Percentiles rank a stretch among this genome's conserved stretches.
phyloP scores from a whole-genome alignment of 2,329 filamentous ascomycete species.

The Pezicula radicicola region DNA sequence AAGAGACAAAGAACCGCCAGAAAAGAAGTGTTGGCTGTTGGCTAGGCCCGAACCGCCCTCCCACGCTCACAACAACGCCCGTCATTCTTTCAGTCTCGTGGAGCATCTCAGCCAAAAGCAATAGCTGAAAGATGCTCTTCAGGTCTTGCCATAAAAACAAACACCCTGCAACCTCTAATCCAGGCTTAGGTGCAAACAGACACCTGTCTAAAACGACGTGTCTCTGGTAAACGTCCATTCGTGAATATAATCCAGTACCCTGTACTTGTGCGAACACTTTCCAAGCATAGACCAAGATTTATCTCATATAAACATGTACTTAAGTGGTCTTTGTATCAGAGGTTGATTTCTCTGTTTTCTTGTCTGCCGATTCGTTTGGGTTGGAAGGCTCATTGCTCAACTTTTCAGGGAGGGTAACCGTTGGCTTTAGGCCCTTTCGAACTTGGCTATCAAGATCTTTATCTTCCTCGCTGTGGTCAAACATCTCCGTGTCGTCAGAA shows the following conservation, averaged over 20 bases:
- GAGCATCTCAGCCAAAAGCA: conserved; percentile 11
- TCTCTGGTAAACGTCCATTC: conserved; percentile 4
- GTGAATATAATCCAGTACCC: not conserved
- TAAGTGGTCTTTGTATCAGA: conserved; percentile 11
- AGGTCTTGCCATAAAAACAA: conserved; percentile 14
- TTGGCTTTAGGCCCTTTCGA: conserved; percentile 51
- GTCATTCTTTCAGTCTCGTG: conserved; percentile 3
- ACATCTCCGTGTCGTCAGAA: conserved; percentile 88
- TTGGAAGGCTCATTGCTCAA: conserved; percentile 13
- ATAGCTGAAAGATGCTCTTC: conserved; percentile 12
- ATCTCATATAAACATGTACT: conserved; percentile 1
- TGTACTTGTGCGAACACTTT: conserved; percentile 2
- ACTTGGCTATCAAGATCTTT: conserved; percentile 85
- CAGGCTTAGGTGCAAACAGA: conserved; percentile 17
- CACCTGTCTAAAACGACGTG: conserved; percentile 18
- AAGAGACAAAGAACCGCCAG: conserved; percentile 11
- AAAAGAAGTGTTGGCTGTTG: conserved; percentile 6
- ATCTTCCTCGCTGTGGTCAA: conserved; percentile 83
- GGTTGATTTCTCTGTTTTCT: conserved; percentile 9
- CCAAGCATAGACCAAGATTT: conserved; percentile 1
- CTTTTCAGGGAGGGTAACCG: conserved; percentile 11
- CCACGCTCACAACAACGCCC: conserved; percentile 5
- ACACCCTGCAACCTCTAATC: conserved; percentile 16
- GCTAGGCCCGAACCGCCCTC: conserved; percentile 2
- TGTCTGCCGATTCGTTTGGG: conserved; percentile 9